Base-by-base conservation (phyloP, 441 rosid genomes). In the Erodium texanum region DNA sequence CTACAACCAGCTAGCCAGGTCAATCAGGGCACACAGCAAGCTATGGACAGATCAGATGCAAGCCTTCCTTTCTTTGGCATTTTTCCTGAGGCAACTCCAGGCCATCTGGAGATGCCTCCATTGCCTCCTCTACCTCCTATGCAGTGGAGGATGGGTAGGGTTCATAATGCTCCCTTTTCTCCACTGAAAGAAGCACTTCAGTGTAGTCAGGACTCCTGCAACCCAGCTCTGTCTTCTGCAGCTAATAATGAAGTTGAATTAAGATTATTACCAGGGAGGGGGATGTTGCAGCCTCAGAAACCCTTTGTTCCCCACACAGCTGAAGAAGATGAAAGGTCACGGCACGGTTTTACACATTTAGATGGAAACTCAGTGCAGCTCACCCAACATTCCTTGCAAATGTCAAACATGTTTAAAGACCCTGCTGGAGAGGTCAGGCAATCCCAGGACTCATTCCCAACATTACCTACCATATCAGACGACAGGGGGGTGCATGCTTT, bases 101-200 rank as follows among this genome's bases (percentile, higher is more conserved):
- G 70, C 36, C 76, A 38, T 66, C 70, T 72, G 56, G 88, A 83
- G 69, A 92, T 81, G 81, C 98, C 97, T 58, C 97, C 97, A 24
- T 68, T 90, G 78, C 96, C 94, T 0, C 97, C 98, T 71, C 82
- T 89, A 70, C 96, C 97, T 74, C 96, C 97, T 71, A 78, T 91
- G 84, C 93, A 93, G 56, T 89, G 97, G 97, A 87, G 84, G 71
- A 61, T 83, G 54, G 90, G 93, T 64, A 90, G 79, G 81, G 71
- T 72, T 79, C 89, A 74, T 74, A 78, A 82, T 67, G 70, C 75
- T 83, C 73, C 76, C 24, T 73, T 43, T 32, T 68, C 73, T 73
- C 71, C 75, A 29, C 77, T 82, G 75, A 76, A 71, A 34, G 86
- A 80, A 73, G 34, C 73, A 67, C 65, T 66, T 11, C 81, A 70